Evolutionary conservation across 2,329 filamentous ascomycete species (phyloP).

Genomic region (Colletotrichum lentis): DNA sequence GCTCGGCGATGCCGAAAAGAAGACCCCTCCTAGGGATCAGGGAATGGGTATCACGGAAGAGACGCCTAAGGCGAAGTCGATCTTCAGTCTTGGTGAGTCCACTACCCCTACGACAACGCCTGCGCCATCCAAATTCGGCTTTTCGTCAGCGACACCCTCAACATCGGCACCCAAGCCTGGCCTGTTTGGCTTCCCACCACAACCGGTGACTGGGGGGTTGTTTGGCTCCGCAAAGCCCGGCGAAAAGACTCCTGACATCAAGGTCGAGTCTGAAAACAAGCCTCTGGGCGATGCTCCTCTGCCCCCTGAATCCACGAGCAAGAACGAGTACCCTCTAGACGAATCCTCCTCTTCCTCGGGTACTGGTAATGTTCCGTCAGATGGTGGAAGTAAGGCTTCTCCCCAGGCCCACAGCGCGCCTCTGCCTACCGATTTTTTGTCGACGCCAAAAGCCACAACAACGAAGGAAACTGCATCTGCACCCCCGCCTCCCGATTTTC

Average conservation of each 20-base stretch:
- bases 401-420: conserved; percentile 42
- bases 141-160: conserved; percentile 44
- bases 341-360: conserved; percentile 63
- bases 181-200: conserved; percentile 50
- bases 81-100: conserved; percentile 41
- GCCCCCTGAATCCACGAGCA: conserved; percentile 65
- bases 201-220: conserved; percentile 41
- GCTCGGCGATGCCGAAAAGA: conserved; percentile 58
- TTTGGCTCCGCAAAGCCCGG: conserved; percentile 41
- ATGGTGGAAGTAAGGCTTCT: conserved; percentile 43
- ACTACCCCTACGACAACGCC: conserved; percentile 63
- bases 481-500: conserved; percentile 48
- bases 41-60: conserved; percentile 58
- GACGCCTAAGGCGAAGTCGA: conserved; percentile 48
- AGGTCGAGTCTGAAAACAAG: conserved; percentile 48
- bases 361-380: conserved; percentile 48
- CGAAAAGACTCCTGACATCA: conserved; percentile 37
- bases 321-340: conserved; percentile 57
- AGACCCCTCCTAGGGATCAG: conserved; percentile 57
- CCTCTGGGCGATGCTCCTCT: conserved; percentile 53
- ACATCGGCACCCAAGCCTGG: conserved; percentile 40
- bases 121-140: conserved; percentile 57
- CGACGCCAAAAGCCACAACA: conserved; percentile 41
- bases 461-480: conserved; percentile 41
- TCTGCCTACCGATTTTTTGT: conserved; percentile 48